phyloP scores from a whole-genome alignment of 129 eudicot genomes.

The Flaveria ramosissima region DNA sequence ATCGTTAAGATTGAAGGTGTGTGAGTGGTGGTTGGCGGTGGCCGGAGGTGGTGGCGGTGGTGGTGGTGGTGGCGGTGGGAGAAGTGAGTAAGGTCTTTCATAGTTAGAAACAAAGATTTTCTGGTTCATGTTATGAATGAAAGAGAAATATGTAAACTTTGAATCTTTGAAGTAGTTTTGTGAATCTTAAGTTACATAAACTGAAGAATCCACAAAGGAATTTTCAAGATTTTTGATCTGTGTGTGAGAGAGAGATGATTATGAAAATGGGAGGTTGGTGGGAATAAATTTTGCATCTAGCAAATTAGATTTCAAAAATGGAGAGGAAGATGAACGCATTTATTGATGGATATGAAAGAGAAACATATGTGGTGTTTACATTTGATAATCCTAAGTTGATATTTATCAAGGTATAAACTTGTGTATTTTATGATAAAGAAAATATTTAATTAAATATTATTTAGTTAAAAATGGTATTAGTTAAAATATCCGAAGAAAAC shows the following conservation, averaged over 20 bases:
- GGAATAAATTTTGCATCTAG: conserved; percentile 23
- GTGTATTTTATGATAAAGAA: no score
- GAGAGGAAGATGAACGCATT: conserved; percentile 22
- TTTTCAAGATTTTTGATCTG: conserved; percentile 21
- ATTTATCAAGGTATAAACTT: no score
- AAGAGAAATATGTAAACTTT: conserved; percentile 8
- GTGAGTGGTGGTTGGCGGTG: conserved; percentile 18
- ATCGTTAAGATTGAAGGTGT: conserved; percentile 51
- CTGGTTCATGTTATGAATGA: conserved; percentile 5
- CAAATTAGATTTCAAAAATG: conserved; percentile 29
- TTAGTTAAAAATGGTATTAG: no score
- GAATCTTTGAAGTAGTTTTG: conserved; percentile 14
- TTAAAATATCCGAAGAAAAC: no score
- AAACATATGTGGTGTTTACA: not conserved
- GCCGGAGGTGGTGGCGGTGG: conserved; percentile 39
- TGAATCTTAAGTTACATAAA: not conserved
- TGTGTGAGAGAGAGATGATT: not conserved
- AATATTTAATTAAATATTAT: no score
- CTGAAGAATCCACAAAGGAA: conserved; percentile 11
- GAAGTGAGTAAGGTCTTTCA: conserved; percentile 27
- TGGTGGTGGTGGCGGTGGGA: conserved; percentile 27
- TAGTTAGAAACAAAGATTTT: conserved; percentile 26
- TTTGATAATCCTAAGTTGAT: no score
- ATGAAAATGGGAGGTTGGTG: conserved; percentile 27
- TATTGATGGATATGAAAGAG: conserved; percentile 26